Evolutionary conservation across 2,329 filamentous ascomycete species (phyloP), one percentile per base, ranked within the genome.

Genomic region (Macrophomina phaseolina): DNA sequence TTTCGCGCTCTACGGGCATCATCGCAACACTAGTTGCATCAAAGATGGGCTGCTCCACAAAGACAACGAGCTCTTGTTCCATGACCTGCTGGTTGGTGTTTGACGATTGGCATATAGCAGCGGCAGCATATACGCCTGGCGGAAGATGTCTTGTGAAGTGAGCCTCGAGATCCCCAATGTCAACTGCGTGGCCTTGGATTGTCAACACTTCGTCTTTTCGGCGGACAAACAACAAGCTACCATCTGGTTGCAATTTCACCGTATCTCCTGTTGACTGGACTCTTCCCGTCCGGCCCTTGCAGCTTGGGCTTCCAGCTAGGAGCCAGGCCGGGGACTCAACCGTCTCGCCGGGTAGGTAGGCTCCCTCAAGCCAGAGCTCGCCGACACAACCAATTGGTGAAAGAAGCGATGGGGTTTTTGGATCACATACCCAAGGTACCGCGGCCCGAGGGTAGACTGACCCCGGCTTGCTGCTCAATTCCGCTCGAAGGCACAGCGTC

Each of bases 291-390:
- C 61, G 61, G 12, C 61, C 61, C 6, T n/a, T 18, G 18, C 18
- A 64, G 0, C 9, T 9, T 0, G 46, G n/a, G 30, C 61, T 80
- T 62, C 82, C 81, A 34, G 78, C 71, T 42, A 71, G 38, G 0
- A 78, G 71, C 76, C 78, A 80, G 9, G 68, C 53, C 9, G 78
- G 77, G 18, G 73, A 70, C 7, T 77, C 73, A 32, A 73, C 68
- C 8, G 32, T 69, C 55, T 73, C 72, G 6, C 69, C 72, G 0
- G 75, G 67, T 38, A 80, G 68, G 16, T 76, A 70, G 60, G 73
- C 67, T 0, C 79, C 78, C 66, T 84, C 82, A 0, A 84, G 73
- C 76, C 78, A 80, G 1, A 79, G 75, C 68, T 79, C 77, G 9
- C 77, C 77, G 36, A 73, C 68, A 18, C 76, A 79, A 4, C 80